Evolutionary conservation across 148 eudicot genomes (phyloP), one percentile per base, ranked within the genome.

Genomic region (Hydrangea macrophylla): DNA sequence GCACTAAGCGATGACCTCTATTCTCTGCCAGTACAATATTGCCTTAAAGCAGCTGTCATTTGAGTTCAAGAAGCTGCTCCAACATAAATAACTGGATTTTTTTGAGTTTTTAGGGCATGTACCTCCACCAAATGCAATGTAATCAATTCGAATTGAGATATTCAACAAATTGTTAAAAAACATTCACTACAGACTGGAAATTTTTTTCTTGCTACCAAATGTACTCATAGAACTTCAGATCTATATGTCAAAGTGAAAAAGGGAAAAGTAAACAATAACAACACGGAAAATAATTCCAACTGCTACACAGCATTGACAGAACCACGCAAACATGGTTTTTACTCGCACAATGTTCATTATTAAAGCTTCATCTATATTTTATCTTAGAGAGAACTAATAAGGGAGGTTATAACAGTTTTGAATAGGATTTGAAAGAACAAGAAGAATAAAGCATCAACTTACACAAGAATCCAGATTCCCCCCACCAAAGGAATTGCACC

Each of bases 401-500:
- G n/a, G 53, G 2, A 18, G 17, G n/a, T 11, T 11, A 13, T 11
- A 11, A n/a, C n/a, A n/a, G n/a, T n/a, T n/a, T n/a, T n/a, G n/a
- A 42, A 42, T 15, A 48, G 23, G 53, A 48, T 1, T 13, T 44
- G 20, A 15, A 13, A 44, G 12, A 7, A 2, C 13, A 48, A 48
- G 6, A 48, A 18, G 25, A 36, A 20, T n/a, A 27, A 60, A 37
- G 24, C 5, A 62, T 27, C 44, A 74, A 79, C 96, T 90, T 84
- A 90, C 96, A 88, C 54, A 50, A 90, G 64, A 70, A 90, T 77
- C 96, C 96, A 90, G 44, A 90, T 50, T 70, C 96, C 96, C 35
- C 96, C 96, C 37, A 85, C 88, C 76, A 90, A 80, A 55, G 96
- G 96, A 73, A 90, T 81, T 37, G 96, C 90, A 69, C 96, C 96